These are phyloP conservation scores for Trypanosomatidae sp. DNA, from an alignment of 208 protist genomes.

Conservation along the genomic window DNA sequence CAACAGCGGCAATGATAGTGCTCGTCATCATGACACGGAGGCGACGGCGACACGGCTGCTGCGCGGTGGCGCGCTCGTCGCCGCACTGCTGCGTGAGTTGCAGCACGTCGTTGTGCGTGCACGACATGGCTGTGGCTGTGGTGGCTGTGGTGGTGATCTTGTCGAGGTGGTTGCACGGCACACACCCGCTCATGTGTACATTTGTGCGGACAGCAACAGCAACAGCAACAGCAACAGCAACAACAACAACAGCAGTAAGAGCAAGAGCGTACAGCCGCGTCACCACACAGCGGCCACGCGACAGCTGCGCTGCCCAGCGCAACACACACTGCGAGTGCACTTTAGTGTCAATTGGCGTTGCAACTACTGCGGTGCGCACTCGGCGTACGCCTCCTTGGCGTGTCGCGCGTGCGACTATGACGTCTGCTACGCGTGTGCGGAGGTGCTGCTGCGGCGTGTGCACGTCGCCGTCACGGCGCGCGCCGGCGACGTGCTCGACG, in stretches of 20 bases:
- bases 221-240: not conserved
- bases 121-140: no score
- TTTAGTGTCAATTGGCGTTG: slow-evolving; percentile 69
- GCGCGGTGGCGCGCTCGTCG: no score
- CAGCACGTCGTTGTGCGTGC: no score
- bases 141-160: no score
- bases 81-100: no score
- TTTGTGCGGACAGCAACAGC: not conserved
- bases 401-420: slow-evolving; percentile 79
- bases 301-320: slow-evolving; percentile 16
- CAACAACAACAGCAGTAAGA: not conserved
- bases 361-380: slow-evolving; percentile 26
- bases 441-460: slow-evolving; percentile 15
- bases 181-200: no score
- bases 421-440: slow-evolving; percentile 41
- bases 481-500: slow-evolving; percentile 25
- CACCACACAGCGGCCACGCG: not conserved
- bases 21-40: no score
- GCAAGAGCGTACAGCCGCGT: not conserved
- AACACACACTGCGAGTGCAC: slow-evolving; percentile 45
- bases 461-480: slow-evolving; percentile 38
- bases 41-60: no score
- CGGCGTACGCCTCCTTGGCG: slow-evolving; percentile 30
- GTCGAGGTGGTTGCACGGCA: no score
- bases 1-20: no score